These are phyloP conservation scores for Gossypium laxum DNA, from an alignment of 441 rosid species.

Conservation along the genomic window DNA sequence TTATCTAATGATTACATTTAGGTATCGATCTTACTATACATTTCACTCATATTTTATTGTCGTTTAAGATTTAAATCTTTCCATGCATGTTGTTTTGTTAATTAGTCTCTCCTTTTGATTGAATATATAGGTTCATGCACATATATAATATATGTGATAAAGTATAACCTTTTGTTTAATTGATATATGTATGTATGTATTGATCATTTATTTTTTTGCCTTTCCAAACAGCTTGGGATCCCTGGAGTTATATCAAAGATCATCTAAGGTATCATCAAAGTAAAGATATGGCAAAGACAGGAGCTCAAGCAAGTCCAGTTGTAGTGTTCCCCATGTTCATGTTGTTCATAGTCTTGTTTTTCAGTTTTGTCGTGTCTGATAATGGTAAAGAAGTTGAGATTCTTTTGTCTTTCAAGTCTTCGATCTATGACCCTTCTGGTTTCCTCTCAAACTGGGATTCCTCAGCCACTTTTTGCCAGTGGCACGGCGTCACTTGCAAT, in stretches of 20 bases:
- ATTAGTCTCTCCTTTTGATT: background rate
- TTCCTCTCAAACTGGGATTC: constrained; percentile 59
- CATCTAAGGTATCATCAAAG: background rate
- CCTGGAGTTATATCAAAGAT: constrained; percentile 19
- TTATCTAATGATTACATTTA: constrained; percentile 22
- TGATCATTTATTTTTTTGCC: background rate
- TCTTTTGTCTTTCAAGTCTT: constrained; percentile 57
- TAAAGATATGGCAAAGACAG: constrained; percentile 22
- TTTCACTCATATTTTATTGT: constrained; percentile 4
- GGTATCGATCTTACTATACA: constrained; percentile 27
- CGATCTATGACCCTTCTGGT: constrained; percentile 43
- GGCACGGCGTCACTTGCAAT: constrained; percentile 64
- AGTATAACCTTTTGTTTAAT: constrained; percentile 9
- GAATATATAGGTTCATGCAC: background rate
- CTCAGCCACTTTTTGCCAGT: constrained; percentile 40
- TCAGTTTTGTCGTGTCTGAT: constrained; percentile 23
- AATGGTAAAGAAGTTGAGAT: constrained; percentile 47
- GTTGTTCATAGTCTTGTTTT: constrained; percentile 27
- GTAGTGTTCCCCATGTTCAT: constrained; percentile 2
- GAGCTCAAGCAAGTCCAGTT: constrained; percentile 16
- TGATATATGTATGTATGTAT: background rate
- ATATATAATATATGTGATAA: background rate
- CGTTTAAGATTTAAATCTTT: background rate
- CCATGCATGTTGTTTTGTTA: background rate
- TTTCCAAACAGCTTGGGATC: constrained; percentile 34